Percentiles rank a stretch among this genome's conserved stretches.
Conservation (phyloP, 164 flowering plant genomes). For the Hamamelis virginiana region DNA sequence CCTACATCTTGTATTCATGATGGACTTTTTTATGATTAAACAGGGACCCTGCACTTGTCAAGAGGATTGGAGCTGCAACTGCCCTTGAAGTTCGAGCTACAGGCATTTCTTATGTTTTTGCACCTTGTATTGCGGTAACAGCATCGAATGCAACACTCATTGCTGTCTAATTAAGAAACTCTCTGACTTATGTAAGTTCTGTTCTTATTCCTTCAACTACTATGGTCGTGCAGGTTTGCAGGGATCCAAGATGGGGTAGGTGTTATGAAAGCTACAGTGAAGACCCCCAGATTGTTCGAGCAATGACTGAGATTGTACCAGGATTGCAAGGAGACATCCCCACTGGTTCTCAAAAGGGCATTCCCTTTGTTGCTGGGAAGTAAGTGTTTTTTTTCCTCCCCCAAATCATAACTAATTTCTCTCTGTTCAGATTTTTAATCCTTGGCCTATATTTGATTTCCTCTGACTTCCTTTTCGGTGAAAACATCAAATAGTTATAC, state of each 20-base stretch:
- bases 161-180: no score
- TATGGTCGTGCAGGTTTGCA: slow-evolving; percentile 32
- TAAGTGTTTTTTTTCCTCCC: slow-evolving; percentile 24
- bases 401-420: no score
- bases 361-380: slow-evolving; percentile 37
- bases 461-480: no score
- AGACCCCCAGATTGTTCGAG: slow-evolving; percentile 28
- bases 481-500: no score
- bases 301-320: slow-evolving; percentile 28
- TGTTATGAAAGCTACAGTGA: slow-evolving; percentile 33
- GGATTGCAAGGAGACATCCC: slow-evolving; percentile 43
- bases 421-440: no score
- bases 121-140: slow-evolving; percentile 59
- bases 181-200: not conserved
- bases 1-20: not conserved
- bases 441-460: no score
- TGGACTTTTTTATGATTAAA: not conserved
- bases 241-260: slow-evolving; percentile 51
- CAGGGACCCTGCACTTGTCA: slow-evolving; percentile 42
- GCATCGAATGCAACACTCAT: not conserved
- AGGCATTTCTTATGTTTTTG: slow-evolving; percentile 40
- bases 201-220: not conserved
- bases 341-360: slow-evolving; percentile 16
- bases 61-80: slow-evolving; percentile 39
- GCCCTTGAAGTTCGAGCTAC: slow-evolving; percentile 42